Conservation (phyloP, 139 green algal species). For the Coccomyxa sp. region DNA sequence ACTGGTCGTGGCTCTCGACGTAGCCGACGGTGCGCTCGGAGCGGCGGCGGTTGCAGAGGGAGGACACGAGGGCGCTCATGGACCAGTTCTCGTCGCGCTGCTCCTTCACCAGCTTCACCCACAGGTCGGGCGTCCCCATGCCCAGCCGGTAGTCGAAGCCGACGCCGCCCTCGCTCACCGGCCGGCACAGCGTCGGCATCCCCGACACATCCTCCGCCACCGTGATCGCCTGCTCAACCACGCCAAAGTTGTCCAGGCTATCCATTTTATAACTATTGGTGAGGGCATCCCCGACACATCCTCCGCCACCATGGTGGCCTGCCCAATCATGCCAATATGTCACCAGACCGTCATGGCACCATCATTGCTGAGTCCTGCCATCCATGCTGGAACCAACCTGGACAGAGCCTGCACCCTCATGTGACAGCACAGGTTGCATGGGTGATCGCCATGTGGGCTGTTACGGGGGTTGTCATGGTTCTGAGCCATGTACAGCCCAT, state of each 20-base stretch:
- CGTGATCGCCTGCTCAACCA: conserved; percentile 55
- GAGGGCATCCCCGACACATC: conserved; percentile 97
- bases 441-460: no score
- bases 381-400: neutral
- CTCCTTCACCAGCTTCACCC: conserved; percentile 76
- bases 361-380: no score
- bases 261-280: no score
- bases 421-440: no score
- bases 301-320: conserved; percentile 86
- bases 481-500: no score
- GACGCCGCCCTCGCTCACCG: conserved; percentile 81
- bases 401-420: neutral
- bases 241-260: no score
- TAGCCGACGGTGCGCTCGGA: conserved; percentile 81
- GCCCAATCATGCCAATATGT: no score
- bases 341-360: no score
- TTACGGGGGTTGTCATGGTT: no score
- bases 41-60: conserved; percentile 87
- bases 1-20: conserved; percentile 86
- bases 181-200: conserved; percentile 88
- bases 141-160: conserved; percentile 92
- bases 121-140: conserved; percentile 94
- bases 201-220: conserved; percentile 95
- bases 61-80: conserved; percentile 74
- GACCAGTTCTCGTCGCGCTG: conserved; percentile 81